phyloP scores from a whole-genome alignment of 164 flowering plant species.

The Tetrastigma voinierianum region DNA sequence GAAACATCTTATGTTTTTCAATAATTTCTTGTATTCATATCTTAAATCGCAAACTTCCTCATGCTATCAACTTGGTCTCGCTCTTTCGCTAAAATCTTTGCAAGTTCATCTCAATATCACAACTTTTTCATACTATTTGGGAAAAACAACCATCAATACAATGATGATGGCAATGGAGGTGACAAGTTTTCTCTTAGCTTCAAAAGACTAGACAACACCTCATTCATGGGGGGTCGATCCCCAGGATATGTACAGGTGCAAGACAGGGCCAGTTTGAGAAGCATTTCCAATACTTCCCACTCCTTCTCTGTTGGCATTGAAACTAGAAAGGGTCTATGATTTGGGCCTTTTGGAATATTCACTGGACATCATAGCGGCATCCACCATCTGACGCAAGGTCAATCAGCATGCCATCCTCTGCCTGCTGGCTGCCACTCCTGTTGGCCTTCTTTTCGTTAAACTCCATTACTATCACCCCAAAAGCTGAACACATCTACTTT shows the following conservation, averaged over 20 bases:
- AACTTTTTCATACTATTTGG: too few relatives aligned
- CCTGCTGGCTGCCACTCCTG: conserved; percentile 51
- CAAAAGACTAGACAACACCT: conserved; percentile 51
- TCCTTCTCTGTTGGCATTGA: conserved; percentile 17
- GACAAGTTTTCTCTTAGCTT: conserved; percentile 13
- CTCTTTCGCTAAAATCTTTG: too few relatives aligned
- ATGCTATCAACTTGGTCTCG: too few relatives aligned
- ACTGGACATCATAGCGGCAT: conserved; percentile 46
- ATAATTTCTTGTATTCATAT: too few relatives aligned
- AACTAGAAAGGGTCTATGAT: conserved; percentile 54
- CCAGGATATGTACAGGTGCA: conserved; percentile 59
- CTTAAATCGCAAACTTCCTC: too few relatives aligned
- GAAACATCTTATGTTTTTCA: too few relatives aligned
- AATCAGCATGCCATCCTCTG: conserved; percentile 44
- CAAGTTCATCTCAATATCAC: too few relatives aligned
- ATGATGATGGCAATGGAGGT: too few relatives aligned
- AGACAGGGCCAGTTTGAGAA: conserved; percentile 52
- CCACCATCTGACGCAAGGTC: conserved; percentile 58
- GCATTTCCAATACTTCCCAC: conserved; percentile 27
- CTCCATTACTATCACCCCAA: conserved; percentile 77
- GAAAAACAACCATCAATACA: too few relatives aligned
- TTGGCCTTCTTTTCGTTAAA: conserved; percentile 70
- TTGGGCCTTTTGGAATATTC: conserved; percentile 34
- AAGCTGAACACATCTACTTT: conserved; percentile 89
- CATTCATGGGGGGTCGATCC: conserved; percentile 61